Evolutionary conservation across 2,329 filamentous ascomycete genomes (phyloP), one percentile per base, ranked within the genome.

Genomic region (Penicillium sp.): DNA sequence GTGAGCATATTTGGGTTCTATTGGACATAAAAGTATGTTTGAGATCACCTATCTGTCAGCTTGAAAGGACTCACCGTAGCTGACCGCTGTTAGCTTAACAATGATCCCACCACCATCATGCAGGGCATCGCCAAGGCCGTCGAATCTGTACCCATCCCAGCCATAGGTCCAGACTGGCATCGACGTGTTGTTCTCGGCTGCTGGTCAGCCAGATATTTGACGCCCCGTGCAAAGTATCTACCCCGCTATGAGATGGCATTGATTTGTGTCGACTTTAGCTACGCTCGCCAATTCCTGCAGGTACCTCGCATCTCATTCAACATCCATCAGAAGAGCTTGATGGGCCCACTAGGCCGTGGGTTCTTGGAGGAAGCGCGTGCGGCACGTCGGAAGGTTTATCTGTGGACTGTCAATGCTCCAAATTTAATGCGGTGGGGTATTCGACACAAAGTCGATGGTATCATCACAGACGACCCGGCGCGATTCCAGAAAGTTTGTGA

Each of bases 321-420:
- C 78, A 83, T 96, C 72, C 76, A 90, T 47, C 86, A 90, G 59
- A 81, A 82, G 55, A 77, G 85, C 21, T 81, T 96, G 50, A 82
- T 91, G 56, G 86, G 88, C 1, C 87, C 87, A 0, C 78, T 85
- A 35, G 92, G 92, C 8, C 70, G 73, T 10, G 76, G 78, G 11
- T 95, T 97, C 76, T 74, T 92, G 16, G 78, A 79, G 13, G 82
- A 87, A 54, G 84, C 85, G 26, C 81, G 82, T 58, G 71, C 76
- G 48, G 77, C 79, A 1, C 76, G 80, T 16, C 82, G 89, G 22
- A 82, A 83, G 4, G 78, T 97, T 4, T 87, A 89, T 66, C 83
- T 86, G 0, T 98, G 93, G 93, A 97, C 93, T 0, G 90, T 96
- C 50, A 96, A 98, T 71, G 83, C 89, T 14, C 83, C 85, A 60